Conservation (phyloP, 2,329 filamentous ascomycete species). For the Trichoderma polysporum region DNA sequence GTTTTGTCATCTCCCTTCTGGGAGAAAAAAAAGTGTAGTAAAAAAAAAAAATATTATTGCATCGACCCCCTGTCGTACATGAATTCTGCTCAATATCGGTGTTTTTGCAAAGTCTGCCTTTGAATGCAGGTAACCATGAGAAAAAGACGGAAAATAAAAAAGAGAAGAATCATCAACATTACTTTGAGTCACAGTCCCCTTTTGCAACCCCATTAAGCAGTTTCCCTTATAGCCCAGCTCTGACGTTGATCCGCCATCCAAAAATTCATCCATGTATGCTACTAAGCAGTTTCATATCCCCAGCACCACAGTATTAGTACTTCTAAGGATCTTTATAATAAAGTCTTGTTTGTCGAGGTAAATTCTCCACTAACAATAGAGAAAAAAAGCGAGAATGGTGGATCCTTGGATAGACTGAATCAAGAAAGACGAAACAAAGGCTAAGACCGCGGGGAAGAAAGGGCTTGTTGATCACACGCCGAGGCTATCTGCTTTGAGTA, state of each 20-base stretch:
- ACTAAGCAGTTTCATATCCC: background rate
- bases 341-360: background rate
- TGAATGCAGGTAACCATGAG: constrained; percentile 17
- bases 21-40: constrained; percentile 9
- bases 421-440: background rate
- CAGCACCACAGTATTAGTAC: background rate
- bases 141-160: background rate
- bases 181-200: constrained; percentile 4
- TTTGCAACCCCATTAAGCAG: background rate
- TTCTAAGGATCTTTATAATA: background rate
- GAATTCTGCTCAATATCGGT: constrained; percentile 21
- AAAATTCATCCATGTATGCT: background rate
- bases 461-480: constrained; percentile 6
- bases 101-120: constrained; percentile 15
- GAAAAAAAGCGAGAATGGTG: background rate
- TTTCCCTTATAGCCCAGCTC: background rate
- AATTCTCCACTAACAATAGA: background rate
- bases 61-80: constrained; percentile 22
- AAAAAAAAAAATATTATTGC: constrained; percentile 21
- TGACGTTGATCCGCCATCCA: constrained; percentile 14
- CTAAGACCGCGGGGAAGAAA: background rate
- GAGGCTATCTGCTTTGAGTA: constrained; percentile 47
- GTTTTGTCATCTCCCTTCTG: background rate
- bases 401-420: background rate
- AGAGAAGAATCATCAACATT: constrained; percentile 21